Conservation (phyloP, 768 basidiomycete species). For the Leccinum broughii region DNA sequence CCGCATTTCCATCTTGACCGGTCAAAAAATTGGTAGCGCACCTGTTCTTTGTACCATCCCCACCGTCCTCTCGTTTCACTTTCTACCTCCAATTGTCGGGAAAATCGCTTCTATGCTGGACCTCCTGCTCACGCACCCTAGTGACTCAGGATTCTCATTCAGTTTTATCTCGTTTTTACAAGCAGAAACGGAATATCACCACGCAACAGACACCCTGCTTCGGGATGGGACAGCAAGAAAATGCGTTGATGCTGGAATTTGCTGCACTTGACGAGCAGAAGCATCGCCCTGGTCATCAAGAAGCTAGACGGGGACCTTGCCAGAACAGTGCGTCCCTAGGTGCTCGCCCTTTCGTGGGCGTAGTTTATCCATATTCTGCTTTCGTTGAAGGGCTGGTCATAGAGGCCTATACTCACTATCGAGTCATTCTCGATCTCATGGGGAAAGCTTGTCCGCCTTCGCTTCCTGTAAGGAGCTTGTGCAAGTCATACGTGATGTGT, state of each 20-base stretch:
- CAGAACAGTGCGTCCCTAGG: constrained; percentile 64
- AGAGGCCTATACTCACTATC: not conserved
- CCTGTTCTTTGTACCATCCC: not conserved
- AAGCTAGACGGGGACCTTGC: constrained; percentile 95
- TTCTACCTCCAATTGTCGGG: constrained; percentile 42
- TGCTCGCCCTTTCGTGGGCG: not conserved
- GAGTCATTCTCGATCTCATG: not conserved
- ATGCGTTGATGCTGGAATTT: constrained; percentile 93
- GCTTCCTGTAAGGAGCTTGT: not conserved
- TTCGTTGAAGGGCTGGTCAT: constrained; percentile 2
- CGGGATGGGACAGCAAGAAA: constrained; percentile 80
- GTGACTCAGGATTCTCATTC: constrained; percentile 80
- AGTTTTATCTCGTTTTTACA: constrained; percentile 76
- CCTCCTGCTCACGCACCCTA: constrained; percentile 73
- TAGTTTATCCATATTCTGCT: not conserved
- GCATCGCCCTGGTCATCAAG: constrained; percentile 91
- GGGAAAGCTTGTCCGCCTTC: not conserved
- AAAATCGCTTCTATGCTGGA: constrained; percentile 56
- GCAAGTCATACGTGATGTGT: not conserved
- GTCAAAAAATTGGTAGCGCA: not conserved
- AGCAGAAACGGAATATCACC: constrained; percentile 80
- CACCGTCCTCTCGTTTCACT: not conserved
- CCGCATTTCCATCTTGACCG: not conserved
- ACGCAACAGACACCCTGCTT: constrained; percentile 71
- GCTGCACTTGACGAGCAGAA: constrained; percentile 84